Evolutionary conservation across 2,329 filamentous ascomycete genomes (phyloP), one percentile per base, ranked within the genome.

Genomic region (Ophiostoma ulmi): DNA sequence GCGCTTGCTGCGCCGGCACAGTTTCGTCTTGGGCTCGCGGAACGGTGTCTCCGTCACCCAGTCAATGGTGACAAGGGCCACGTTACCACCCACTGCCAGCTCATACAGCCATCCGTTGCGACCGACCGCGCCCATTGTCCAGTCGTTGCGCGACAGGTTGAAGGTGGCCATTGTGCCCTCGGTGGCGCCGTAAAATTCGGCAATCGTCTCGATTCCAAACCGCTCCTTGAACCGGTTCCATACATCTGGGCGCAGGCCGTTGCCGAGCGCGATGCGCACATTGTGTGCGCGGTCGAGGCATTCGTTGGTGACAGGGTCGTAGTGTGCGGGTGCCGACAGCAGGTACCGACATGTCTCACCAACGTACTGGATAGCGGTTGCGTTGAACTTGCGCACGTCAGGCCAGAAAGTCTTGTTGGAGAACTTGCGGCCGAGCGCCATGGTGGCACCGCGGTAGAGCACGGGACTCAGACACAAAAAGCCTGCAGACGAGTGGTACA

Each of bases 261-360:
- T 97, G 26, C 93, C 93, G 74, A 94, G 91, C 0, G 92, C 92
- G 3, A 90, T 75, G 6, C 88, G 87, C n/a, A 97, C 86, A 0
- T 82, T 84, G 81, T 97, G 90, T 73, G 88, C 86, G 75, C 84
- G 86, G 79, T 97, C 93, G 48, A 93, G 82, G 72, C 86, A 84
- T 76, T 90, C 86, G 26, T 89, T 89, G 0, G 89, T 92, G 7
- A 77, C 78, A 0, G 88, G 83, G 74, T 93, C 88, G 36, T 83
- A 78, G 70, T 90, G 84, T 0, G 87, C 83, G 1, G 90, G 86
- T 0, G 88, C 87, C 0, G 90, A 85, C 13, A 96, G 84, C 4
- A 96, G 85, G 78, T 97, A 97, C 6, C 93, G 89, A 74, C 92
- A 90, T 0, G 92, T 94, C 79, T 97, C 93, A 69, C 93, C 93